phyloP scores from a whole-genome alignment of 352 stramenopile genomes.

The Phytopythium ostracodes region DNA sequence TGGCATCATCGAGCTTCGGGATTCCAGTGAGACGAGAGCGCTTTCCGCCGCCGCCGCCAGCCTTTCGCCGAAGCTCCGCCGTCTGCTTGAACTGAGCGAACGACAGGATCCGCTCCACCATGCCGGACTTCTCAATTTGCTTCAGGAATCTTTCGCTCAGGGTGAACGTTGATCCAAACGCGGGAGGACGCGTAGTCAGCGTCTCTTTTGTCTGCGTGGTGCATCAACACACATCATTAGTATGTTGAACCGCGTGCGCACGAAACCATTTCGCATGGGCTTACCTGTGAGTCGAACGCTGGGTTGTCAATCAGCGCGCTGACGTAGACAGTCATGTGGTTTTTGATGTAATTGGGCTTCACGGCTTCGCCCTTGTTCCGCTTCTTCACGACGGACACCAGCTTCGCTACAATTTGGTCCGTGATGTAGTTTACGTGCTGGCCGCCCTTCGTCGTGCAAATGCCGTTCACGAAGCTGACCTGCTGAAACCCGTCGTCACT shows the following conservation, averaged over 20 bases:
- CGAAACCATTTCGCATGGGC: not conserved
- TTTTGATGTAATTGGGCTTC: conserved; percentile 94
- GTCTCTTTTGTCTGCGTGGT: conserved; percentile 93
- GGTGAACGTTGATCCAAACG: conserved; percentile 86
- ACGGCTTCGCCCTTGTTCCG: conserved; percentile 92
- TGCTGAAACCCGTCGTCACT: conserved; percentile 94
- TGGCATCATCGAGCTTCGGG: conserved; percentile 98
- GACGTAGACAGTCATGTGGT: conserved; percentile 95
- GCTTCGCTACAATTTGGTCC: conserved; percentile 86
- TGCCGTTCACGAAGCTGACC: conserved; percentile 98
- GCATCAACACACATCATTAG: not conserved
- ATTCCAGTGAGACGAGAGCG: conserved; percentile 88
- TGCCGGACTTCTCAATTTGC: conserved; percentile 84
- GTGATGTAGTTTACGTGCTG: conserved; percentile 95
- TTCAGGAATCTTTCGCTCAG: conserved; percentile 89
- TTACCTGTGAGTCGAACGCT: conserved; percentile 95
- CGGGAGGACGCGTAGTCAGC: conserved; percentile 84
- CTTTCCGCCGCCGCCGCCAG: conserved; percentile 65
- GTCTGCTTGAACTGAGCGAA: conserved; percentile 92
- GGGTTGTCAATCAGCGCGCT: conserved; percentile 97
- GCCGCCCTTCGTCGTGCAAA: conserved; percentile 95
- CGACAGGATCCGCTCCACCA: conserved; percentile 89
- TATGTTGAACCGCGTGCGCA: not conserved
- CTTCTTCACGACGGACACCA: conserved; percentile 92
- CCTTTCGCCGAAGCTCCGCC: conserved; percentile 87